A percentile compares a stretch with the other conserved stretches of the same genome.
phyloP scores from a whole-genome alignment of 2,329 filamentous ascomycete species.

The Pezizomycotina sp. region DNA sequence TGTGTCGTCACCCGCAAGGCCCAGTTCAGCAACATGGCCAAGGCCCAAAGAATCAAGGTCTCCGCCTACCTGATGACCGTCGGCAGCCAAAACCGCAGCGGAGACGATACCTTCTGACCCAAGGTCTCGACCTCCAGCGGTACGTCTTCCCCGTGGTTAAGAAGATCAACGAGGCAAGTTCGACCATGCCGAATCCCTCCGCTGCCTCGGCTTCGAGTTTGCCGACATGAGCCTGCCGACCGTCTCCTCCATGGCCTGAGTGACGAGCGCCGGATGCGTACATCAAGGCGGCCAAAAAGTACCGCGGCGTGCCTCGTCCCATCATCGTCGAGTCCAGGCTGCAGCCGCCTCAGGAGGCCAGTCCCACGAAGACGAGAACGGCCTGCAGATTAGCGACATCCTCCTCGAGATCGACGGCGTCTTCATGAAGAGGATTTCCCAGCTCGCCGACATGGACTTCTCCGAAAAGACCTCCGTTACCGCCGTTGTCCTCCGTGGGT shows the following conservation, averaged over 20 bases:
- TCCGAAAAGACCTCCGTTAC: conserved; percentile 23
- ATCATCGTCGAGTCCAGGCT: conserved; percentile 25
- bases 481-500: conserved; percentile 24
- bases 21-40: conserved; percentile 18
- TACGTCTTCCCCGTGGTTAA: conserved; percentile 25
- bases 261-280: conserved; percentile 23
- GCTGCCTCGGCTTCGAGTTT: conserved; percentile 25
- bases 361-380: conserved; percentile 19
- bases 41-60: conserved; percentile 22
- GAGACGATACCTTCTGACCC: conserved; percentile 26
- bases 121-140: conserved; percentile 24
- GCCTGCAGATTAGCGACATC: conserved; percentile 24
- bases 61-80: conserved; percentile 25
- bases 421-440: conserved; percentile 23
- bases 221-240: conserved; percentile 24
- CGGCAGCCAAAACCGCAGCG: conserved; percentile 23
- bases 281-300: conserved; percentile 25
- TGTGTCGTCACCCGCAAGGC: conserved; percentile 24
- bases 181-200: conserved; percentile 15
- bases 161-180: conserved; percentile 20
- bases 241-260: conserved; percentile 23
- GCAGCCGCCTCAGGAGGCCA: conserved; percentile 21
- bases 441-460: conserved; percentile 23
- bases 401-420: conserved; percentile 24
- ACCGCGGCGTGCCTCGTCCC: conserved; percentile 23